phyloP scores from a whole-genome alignment of 2,329 filamentous ascomycete species.

The Monosporascus cannonballus region DNA sequence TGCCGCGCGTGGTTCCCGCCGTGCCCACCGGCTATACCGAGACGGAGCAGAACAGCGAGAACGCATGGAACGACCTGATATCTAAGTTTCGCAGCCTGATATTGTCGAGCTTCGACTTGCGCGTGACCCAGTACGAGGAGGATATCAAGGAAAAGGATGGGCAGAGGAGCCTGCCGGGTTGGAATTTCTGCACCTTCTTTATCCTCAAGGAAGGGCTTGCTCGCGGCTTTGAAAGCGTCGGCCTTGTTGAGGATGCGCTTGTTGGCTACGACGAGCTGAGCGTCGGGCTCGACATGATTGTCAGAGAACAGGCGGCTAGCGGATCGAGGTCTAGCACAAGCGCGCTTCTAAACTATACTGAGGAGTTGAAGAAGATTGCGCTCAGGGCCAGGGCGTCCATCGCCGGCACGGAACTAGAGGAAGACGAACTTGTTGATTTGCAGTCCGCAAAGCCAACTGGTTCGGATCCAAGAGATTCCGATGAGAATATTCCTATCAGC shows the following conservation, averaged over 20 bases:
- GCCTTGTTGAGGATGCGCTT: conserved; percentile 88
- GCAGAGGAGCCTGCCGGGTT: conserved; percentile 80
- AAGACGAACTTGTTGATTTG: conserved; percentile 41
- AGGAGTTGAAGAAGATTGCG: conserved; percentile 61
- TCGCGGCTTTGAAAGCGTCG: conserved; percentile 91
- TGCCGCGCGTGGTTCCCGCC: conserved; percentile 57
- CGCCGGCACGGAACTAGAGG: conserved; percentile 28
- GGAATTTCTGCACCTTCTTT: conserved; percentile 99
- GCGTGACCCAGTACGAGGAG: conserved; percentile 92
- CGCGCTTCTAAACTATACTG: conserved; percentile 64
- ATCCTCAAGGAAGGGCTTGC: conserved; percentile 94
- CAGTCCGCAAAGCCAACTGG: conserved; percentile 33
- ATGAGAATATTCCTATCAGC: conserved; percentile 55
- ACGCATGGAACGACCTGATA: conserved; percentile 78
- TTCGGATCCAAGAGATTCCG: conserved; percentile 28
- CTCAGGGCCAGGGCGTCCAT: conserved; percentile 43
- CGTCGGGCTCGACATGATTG: conserved; percentile 75
- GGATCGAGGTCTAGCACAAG: conserved; percentile 62
- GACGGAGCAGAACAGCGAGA: conserved; percentile 69
- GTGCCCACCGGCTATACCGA: conserved; percentile 62
- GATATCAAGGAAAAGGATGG: conserved; percentile 93
- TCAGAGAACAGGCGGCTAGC: conserved; percentile 65
- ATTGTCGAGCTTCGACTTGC: conserved; percentile 79
- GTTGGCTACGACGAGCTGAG: conserved; percentile 93
- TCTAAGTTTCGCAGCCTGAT: conserved; percentile 83